Percentiles rank a stretch among this genome's conserved stretches.
Conservation (phyloP, 169 alveolate genomes). For the Cryptosporidium sp. region DNA sequence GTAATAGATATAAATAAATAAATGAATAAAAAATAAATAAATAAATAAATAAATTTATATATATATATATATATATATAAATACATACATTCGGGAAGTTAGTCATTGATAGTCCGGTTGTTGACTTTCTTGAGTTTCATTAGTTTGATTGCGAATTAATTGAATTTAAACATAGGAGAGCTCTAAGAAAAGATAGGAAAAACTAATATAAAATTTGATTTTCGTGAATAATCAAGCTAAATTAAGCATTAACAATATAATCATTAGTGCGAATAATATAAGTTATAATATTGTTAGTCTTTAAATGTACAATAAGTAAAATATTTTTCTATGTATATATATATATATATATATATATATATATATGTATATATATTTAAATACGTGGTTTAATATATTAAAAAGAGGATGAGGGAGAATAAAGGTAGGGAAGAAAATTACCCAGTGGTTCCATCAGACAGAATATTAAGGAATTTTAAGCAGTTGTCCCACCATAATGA, state of each 20-base stretch:
- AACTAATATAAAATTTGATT: not conserved
- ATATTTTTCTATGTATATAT: too few species aligned
- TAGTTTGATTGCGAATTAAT: not conserved
- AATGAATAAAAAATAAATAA: too few species aligned
- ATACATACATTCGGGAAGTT: not conserved
- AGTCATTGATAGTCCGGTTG: not conserved
- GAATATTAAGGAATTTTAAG: slow-evolving; percentile 56
- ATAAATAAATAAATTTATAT: too few species aligned
- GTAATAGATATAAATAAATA: too few species aligned
- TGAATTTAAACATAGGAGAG: not conserved
- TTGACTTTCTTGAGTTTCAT: not conserved
- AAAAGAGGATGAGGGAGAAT: slow-evolving; percentile 23
- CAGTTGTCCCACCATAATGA: slow-evolving; percentile 69
- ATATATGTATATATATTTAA: not conserved
- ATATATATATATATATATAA: not conserved
- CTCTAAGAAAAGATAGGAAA: not conserved
- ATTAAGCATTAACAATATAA: not conserved
- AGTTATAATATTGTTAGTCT: not conserved
- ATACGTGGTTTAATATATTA: not conserved
- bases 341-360: not conserved
- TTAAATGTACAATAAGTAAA: not conserved
- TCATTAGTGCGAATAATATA: not conserved
- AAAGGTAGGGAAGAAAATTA: slow-evolving; percentile 14
- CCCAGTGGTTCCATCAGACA: slow-evolving; percentile 59
- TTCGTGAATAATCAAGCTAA: not conserved